These are phyloP conservation scores for Podila clonocystis DNA, from an alignment of 192 early-diverging fungal species.

Conservation along the genomic window DNA sequence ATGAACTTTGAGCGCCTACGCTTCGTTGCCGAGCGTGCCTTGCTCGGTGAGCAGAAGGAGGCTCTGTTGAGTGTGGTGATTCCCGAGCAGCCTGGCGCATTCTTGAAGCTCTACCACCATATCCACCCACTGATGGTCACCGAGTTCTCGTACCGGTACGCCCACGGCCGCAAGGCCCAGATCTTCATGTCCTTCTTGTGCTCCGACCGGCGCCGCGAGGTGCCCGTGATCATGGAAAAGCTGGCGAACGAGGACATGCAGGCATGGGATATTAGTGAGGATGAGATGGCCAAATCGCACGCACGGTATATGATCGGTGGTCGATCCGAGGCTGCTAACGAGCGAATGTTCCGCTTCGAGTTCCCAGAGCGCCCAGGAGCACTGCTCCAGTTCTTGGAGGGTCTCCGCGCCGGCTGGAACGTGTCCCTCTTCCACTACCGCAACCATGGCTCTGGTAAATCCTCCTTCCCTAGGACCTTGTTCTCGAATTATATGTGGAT, in stretches of 20 bases:
- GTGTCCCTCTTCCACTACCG: constrained; percentile 97
- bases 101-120: constrained; percentile 73
- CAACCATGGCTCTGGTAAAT: constrained; percentile 86
- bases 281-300: constrained; percentile 97
- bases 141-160: constrained; percentile 85
- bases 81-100: constrained; percentile 89
- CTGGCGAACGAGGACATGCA: constrained; percentile 71
- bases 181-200: constrained; percentile 93
- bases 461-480: neutral
- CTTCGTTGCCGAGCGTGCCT: constrained; percentile 96
- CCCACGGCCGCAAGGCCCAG: constrained; percentile 66
- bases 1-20: constrained; percentile 99
- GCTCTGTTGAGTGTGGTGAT: constrained; percentile 93
- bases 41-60: constrained; percentile 92
- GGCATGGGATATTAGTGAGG: constrained; percentile 86
- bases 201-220: constrained; percentile 73
- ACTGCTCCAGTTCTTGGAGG: constrained; percentile 84
- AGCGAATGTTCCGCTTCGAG: constrained; percentile 92
- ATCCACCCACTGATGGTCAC: constrained; percentile 90
- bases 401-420: constrained; percentile 74
- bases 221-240: constrained; percentile 72
- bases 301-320: constrained; percentile 95
- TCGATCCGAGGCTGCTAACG: constrained; percentile 77
- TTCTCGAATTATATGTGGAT: neutral
- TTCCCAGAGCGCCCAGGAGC: constrained; percentile 98